Evolutionary conservation across 306 rosid species (phyloP).

Genomic region (Mimosa bimucronata): DNA sequence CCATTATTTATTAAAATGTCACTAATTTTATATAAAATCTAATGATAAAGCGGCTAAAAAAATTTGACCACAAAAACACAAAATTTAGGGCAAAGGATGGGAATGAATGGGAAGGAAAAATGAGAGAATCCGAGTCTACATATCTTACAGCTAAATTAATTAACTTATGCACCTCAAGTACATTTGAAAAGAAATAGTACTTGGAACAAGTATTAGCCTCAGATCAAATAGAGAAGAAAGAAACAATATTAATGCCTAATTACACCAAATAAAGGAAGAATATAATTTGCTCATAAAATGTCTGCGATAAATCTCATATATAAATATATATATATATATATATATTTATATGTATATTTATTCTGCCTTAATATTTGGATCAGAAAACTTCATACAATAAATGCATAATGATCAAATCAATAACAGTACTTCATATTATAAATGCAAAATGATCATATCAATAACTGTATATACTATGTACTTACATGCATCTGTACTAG

Average conservation of each 20-base stretch:
- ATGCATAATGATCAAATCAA: conserved; percentile 6
- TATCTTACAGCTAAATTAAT: not conserved
- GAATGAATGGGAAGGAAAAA: no score
- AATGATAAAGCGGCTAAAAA: no score
- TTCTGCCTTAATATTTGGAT: not conserved
- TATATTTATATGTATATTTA: no score
- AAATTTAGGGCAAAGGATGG: no score
- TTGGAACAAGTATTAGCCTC: not conserved
- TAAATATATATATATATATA: no score
- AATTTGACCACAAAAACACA: no score
- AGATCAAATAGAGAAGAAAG: not conserved
- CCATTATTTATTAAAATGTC: no score
- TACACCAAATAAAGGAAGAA: not conserved
- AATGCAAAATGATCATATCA: conserved; percentile 9
- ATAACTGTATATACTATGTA: not conserved
- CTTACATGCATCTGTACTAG: not conserved
- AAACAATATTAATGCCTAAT: not conserved
- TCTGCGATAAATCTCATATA: not conserved
- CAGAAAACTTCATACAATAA: not conserved
- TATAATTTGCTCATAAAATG: not conserved
- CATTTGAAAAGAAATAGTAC: not conserved
- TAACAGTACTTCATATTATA: not conserved
- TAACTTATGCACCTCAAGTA: not conserved
- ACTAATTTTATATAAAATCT: no score
- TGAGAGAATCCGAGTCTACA: no score